Evolutionary conservation across 176 grass and related monocot species (phyloP), one percentile per base, ranked within the genome.

Genomic region (Bromus sterilis): DNA sequence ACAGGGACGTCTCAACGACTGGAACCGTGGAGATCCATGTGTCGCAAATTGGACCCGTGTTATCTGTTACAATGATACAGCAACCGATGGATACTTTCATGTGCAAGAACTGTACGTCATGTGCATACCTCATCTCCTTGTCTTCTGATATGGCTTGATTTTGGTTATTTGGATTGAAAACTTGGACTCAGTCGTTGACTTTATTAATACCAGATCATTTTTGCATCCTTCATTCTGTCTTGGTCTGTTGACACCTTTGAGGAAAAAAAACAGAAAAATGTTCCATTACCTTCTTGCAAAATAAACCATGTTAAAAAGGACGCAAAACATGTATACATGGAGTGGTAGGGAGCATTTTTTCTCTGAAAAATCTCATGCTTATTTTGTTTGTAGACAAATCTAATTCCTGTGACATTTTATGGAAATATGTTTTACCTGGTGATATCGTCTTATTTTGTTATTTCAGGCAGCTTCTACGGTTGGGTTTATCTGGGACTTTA

Each of bases 21-120:
- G 95, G 95, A 85, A 87, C 41, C 75, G 53, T 78, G 95, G 90
- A 85, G 95, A 98, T 89, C 95, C 95, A 56, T 98, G 95, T 71
- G 79, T 59, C 11, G 83, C 81, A 74, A 95, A 84, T 43, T 98
- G 95, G 95, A 84, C 90, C 23, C 90, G 73, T 58, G 84, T 98
- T 71, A 78, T 93, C 76, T 98, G 95, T 66, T 59, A 98, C 53
- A 98, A 98, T 64, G 76, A 16, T 67, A 82, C 90, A 78, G 39
- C 74, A 80, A 23, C 65, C 23, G 56, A 10, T 86, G 95, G 88
- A 70, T 98, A 94, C 82, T 36, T 89, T 41, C 95, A 95, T 81
- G 71, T 98, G 79, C n/a, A 77, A 61, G 95, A 98, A 93, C 82
- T 98, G 95, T 98, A 94, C 36, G 92, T 51, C 15, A 94, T 36